Evolutionary conservation across 2,329 filamentous ascomycete genomes (phyloP), one percentile per base, ranked within the genome.

Genomic region (Lachnellula arida): DNA sequence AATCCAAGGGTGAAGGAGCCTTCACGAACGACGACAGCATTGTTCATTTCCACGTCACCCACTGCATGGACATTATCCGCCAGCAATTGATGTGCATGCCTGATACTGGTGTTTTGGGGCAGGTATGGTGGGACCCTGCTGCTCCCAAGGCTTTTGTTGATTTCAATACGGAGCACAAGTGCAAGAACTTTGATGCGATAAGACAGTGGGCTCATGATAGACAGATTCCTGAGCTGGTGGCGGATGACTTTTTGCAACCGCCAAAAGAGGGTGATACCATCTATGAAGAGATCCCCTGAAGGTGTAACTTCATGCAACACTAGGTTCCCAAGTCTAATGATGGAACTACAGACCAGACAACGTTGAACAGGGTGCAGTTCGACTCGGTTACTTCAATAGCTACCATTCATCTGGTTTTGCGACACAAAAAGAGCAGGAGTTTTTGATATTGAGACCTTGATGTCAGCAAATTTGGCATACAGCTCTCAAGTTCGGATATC

Each of bases 71-170:
- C 56, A 78, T 79, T 15, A 57, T 82, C 49, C 74, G 78, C 15
- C 78, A 82, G 63, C 76, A 81, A 51, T 68, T 83, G 12, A 82
- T 81, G 78, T 83, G 79, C 63, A 76, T 72, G 2, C 70, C 76
- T 0, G 78, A 82, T 55, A 72, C 78, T 8, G 79, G 78, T 2
- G 72, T 83, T 1, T 69, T 81, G 0, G 79, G 78, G 2, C 79
- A 82, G 58, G 70, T 82, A 9, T 83, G 80, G 80, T 76, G 76
- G 61, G 72, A 80, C 39, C 63, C 62, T n/a, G 59, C 68, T 4
- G 67, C 69, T 6, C 73, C 74, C 1, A 64, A 64, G 46, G 65
- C 68, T 1, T 81, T 78, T 60, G 75, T 80, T 2, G 78, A 83
- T 63, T 81, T 82, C 69, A 80, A 80, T 57, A 81, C 77, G 0